Base-by-base conservation (phyloP, 1,284 basidiomycete genomes). In the Boletus calvinii region DNA sequence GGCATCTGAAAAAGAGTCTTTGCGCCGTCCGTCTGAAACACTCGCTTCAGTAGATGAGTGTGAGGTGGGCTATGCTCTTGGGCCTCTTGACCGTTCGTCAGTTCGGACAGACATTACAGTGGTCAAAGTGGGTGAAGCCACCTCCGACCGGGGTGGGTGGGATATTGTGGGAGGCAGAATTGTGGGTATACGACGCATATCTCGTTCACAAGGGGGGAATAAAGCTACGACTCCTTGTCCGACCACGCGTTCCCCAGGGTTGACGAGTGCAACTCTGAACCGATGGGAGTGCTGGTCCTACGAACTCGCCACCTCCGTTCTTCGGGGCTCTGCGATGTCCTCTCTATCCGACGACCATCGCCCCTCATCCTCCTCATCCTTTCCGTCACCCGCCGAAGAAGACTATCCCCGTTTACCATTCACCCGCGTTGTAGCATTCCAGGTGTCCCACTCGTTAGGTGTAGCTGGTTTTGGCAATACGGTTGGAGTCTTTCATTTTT, bases 241-340 rank as follows among this genome's bases (percentile, higher is more conserved):
- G 59, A 46, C 54, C 48, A 60, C 38, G 18, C 62, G 64, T 24
- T 61, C 63, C 3, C 63, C 72, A 17, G 85, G 85, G 6, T 66
- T 91, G 50, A 81, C 84, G 22, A 62, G 70, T 17, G 75, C 84
- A 13, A 82, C 83, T 20, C 67, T 92, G 44, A 85, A 90, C 56
- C 74, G 89, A 51, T 92, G 89, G 90, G 88, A 92, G 60, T 62
- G 87, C 30, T 92, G 89, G 89, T 78, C 75, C 35, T 86, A 87
- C 61, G 85, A 91, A 61, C 80, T 81, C 4, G 68, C 74, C 5
- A 68, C 74, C 17, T 69, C 76, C 11, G 64, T 66, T 26, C 53
- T 85, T 46, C 77, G 77, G 49, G 76, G 74, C 15, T 83, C 81
- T 2, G 52, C 78, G 7, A 65, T 90, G 36, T 74, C 77, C 2